Percentiles rank a stretch among this genome's conserved stretches.
Conservation (phyloP, 305 asterid species). For the Fraxinus sp. region DNA sequence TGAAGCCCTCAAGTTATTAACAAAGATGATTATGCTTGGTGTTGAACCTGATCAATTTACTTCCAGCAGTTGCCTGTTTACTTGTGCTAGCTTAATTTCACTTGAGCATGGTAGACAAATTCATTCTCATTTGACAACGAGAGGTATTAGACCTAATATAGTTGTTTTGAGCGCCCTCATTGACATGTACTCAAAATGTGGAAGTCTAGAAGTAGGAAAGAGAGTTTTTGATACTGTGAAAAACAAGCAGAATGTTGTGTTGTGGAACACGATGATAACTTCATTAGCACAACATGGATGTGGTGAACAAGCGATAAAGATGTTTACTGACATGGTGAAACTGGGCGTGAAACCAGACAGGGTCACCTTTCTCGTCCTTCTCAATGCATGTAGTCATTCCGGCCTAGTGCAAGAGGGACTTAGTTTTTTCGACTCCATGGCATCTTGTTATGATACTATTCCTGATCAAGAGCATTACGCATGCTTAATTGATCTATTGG, state of each 20-base stretch:
- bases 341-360: conserved; percentile 57
- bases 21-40: conserved; percentile 37
- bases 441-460: conserved; percentile 30
- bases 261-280: conserved; percentile 69
- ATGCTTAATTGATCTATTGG: conserved; percentile 59
- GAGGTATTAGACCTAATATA: conserved; percentile 53
- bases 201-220: conserved; percentile 47
- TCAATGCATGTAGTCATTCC: conserved; percentile 62
- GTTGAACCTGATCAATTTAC: conserved; percentile 66
- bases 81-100: conserved; percentile 57
- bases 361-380: conserved; percentile 54
- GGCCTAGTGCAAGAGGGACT: conserved; percentile 67
- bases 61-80: conserved; percentile 55
- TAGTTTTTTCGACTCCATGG: conserved; percentile 46
- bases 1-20: conserved; percentile 37
- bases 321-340: conserved; percentile 48
- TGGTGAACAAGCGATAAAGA: conserved; percentile 50
- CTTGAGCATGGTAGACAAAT: conserved; percentile 62
- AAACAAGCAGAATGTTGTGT: conserved; percentile 46
- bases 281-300: conserved; percentile 59
- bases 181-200: conserved; percentile 76
- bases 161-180: conserved; percentile 64
- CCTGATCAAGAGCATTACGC: conserved; percentile 66
- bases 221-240: conserved; percentile 39
- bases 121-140: conserved; percentile 57